Evolutionary conservation across 139 green algal species (phyloP), one percentile per base, ranked within the genome.

Genomic region (Tetradesmus obliquus): DNA sequence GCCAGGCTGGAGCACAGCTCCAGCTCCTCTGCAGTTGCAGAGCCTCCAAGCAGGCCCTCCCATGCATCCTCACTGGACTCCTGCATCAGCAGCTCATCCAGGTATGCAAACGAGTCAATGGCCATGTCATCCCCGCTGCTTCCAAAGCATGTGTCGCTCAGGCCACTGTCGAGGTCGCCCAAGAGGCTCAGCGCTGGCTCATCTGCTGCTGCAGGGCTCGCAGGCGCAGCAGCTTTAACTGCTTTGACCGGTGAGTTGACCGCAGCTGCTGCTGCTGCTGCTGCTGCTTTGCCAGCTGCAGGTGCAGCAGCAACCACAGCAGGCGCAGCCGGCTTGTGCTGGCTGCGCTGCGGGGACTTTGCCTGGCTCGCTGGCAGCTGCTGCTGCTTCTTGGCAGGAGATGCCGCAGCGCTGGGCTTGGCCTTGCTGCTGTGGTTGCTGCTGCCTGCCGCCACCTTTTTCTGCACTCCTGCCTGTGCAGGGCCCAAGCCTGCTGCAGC

Each of bases 141-240:
- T 57, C 84, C 84, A n/a, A 88, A 88, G 57, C 57, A 88, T 10
- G 84, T 79, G 62, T 81, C 84, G 7, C 53, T 71, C 71, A 90
- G 55, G 1, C 51, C 51, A 53, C 86, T 83, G 2, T 72, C 12
- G 4, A 54, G 10, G 1, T 90, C 86, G 72, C 54, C 51, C 71
- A 83, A 8, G 1, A 90, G 53, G 53, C 86, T 83, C 6, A 55
- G 6, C n/a, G 51, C 51, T 71, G 62, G 62, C 24, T 80, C 60
- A 60, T 51, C 32, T 32, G 3, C 8, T 57, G 20, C 71, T 71
- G 51, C 55, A 53, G 22, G 20, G 53, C 53, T 24, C 55, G 51
- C 53, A 32, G 20, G 9, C 10, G 3, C 32, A 45, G 71, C 71
- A 10, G 19, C 53, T 24, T 60, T 51, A 0, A 45, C 32, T 45